phyloP scores from a whole-genome alignment of 2,329 filamentous ascomycete species.

The Laburnicola sp. region DNA sequence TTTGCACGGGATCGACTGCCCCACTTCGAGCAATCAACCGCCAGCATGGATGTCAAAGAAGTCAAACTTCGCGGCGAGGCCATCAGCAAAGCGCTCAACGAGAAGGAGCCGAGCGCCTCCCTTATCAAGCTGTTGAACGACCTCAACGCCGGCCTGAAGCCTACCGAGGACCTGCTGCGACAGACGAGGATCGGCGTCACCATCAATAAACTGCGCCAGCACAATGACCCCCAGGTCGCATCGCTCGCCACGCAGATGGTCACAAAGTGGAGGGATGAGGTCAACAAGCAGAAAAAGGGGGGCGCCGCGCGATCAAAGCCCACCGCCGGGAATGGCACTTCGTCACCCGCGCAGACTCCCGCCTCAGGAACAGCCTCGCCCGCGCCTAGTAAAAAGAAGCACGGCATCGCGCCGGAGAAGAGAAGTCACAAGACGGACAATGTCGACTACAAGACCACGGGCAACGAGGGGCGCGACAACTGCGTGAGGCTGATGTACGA shows the following conservation, averaged over 20 bases:
- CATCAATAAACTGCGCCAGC: constrained; percentile 81
- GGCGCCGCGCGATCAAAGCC: constrained; percentile 21
- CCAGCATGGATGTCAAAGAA: constrained; percentile 76
- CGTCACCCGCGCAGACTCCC: constrained; percentile 39
- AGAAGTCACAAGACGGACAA: constrained; percentile 81
- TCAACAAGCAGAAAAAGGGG: constrained; percentile 59
- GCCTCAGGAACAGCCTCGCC: constrained; percentile 46
- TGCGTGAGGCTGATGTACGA: constrained; percentile 94
- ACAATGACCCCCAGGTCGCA: constrained; percentile 74
- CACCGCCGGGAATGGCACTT: constrained; percentile 29
- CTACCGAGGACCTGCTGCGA: constrained; percentile 87
- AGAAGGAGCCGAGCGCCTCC: constrained; percentile 72
- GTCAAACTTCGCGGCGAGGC: constrained; percentile 76
- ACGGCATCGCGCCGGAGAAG: constrained; percentile 68
- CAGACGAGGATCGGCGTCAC: constrained; percentile 89
- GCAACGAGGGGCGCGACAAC: constrained; percentile 73
- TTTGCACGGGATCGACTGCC: constrained; percentile 3
- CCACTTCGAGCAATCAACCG: constrained; percentile 6
- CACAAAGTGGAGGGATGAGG: constrained; percentile 80
- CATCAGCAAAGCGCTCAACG: constrained; percentile 75
- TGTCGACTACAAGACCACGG: constrained; percentile 75
- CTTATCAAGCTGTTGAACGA: constrained; percentile 75
- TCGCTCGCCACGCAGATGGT: constrained; percentile 80
- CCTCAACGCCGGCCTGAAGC: constrained; percentile 76
- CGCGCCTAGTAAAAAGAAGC: constrained; percentile 58